Percentiles rank a stretch among this genome's conserved stretches.
Evolutionary conservation across 441 rosid species (phyloP).

Genomic region (Syzygium syzygioides): DNA sequence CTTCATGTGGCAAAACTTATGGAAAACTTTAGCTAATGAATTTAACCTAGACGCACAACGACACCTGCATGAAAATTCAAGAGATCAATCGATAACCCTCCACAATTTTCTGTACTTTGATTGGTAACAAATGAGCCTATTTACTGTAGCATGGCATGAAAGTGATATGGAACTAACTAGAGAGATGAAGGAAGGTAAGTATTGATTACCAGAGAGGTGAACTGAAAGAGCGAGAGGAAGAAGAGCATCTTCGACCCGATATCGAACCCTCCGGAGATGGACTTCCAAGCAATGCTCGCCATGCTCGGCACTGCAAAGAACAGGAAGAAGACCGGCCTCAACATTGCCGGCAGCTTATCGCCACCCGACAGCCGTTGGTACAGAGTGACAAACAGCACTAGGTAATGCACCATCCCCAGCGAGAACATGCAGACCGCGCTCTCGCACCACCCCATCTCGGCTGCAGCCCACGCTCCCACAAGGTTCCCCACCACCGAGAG

Average conservation of each 20-base stretch:
- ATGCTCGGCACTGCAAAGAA: conserved; percentile 1
- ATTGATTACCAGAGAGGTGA: background rate
- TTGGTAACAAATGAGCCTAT: background rate
- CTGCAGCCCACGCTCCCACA: conserved; percentile 2
- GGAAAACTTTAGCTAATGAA: background rate
- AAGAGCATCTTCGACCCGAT: conserved; percentile 4
- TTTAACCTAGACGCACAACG: background rate
- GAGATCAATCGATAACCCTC: background rate
- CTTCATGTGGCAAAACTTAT: background rate
- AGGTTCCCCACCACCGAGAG: conserved; percentile 8
- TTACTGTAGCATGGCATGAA: background rate
- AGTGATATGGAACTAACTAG: background rate
- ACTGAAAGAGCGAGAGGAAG: conserved; percentile 9
- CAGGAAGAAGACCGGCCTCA: conserved; percentile 7
- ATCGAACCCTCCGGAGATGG: background rate
- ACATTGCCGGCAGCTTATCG: background rate
- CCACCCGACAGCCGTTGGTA: conserved; percentile 8
- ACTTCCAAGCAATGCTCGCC: conserved; percentile 10
- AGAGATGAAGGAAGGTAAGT: background rate
- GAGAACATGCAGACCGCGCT: conserved; percentile 5
- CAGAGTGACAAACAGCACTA: conserved; percentile 6
- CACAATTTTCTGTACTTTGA: background rate
- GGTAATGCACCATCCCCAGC: conserved; percentile 5
- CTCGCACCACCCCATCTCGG: conserved; percentile 6
- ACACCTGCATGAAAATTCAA: background rate